These are phyloP conservation scores for Zoysia japonica DNA, from an alignment of 176 grass and related monocot genomes.

Conservation along the genomic window DNA sequence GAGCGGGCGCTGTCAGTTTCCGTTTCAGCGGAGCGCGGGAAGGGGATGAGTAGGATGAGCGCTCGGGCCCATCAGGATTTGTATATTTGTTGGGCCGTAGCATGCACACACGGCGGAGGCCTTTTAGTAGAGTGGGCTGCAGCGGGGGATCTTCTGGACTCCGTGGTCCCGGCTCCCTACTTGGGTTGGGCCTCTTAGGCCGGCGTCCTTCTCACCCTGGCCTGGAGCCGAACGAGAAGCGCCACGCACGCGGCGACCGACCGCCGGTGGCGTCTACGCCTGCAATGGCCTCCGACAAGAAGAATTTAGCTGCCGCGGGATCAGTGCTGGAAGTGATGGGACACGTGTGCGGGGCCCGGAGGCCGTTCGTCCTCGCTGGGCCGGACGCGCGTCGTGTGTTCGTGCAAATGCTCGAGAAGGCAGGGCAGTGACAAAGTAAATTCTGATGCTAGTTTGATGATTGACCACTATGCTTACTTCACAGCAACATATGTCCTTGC, in stretches of 20 bases:
- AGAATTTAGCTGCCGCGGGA: no score
- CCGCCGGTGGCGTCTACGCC: neutral
- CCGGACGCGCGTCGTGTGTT: constrained; percentile 1
- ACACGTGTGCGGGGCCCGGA: no score
- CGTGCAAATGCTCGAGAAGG: constrained; percentile 27
- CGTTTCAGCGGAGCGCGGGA: no score
- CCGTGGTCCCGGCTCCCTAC: neutral
- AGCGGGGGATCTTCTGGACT: neutral
- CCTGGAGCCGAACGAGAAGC: neutral
- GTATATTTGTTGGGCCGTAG: neutral
- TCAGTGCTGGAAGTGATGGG: neutral
- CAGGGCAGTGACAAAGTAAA: neutral
- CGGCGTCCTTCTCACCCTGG: neutral
- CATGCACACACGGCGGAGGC: neutral
- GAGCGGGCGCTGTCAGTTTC: no score
- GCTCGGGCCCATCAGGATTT: neutral
- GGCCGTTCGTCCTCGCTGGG: neutral
- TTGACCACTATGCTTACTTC: neutral
- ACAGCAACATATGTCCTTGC: neutral
- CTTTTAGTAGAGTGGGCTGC: neutral
- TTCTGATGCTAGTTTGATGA: neutral
- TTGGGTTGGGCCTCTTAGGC: neutral
- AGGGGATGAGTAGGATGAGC: no score
- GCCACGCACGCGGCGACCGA: neutral
- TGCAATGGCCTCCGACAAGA: neutral